These are phyloP conservation scores for Sugiyamaella castrensis DNA, from an alignment of 1,139 yeast species.

Conservation along the genomic window DNA sequence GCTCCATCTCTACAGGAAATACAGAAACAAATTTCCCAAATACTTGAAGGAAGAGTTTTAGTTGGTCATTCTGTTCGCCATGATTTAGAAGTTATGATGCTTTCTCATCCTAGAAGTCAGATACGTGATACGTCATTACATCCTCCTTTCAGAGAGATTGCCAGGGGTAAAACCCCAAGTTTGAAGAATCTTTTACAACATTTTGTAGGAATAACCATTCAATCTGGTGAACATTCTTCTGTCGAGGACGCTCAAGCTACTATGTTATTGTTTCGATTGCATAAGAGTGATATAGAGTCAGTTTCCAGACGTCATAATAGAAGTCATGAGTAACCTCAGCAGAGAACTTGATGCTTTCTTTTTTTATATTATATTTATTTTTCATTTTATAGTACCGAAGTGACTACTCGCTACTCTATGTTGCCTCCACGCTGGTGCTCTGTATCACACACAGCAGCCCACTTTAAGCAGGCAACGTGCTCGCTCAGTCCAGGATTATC, in stretches of 20 bases:
- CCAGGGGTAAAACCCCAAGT: slow-evolving; percentile 69
- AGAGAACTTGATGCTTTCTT: too few species aligned
- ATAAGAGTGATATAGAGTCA: slow-evolving; percentile 39
- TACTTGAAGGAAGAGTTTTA: slow-evolving; percentile 46
- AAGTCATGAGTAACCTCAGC: too few species aligned
- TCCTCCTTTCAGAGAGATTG: slow-evolving; percentile 53
- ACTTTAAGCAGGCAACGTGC: too few species aligned
- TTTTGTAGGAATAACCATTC: slow-evolving; percentile 61
- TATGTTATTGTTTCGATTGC: slow-evolving; percentile 68
- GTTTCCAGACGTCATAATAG: slow-evolving; percentile 16
- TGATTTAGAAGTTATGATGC: slow-evolving; percentile 64
- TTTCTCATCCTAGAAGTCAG: slow-evolving; percentile 62
- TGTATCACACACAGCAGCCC: too few species aligned
- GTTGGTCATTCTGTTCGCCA: slow-evolving; percentile 86
- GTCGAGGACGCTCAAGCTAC: slow-evolving; percentile 90
- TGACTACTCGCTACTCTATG: too few species aligned
- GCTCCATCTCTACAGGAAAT: slow-evolving; percentile 70
- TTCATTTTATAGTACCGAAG: slow-evolving; percentile 3
- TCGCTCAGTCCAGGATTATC: too few species aligned
- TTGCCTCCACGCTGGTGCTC: too few species aligned
- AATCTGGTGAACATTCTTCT: slow-evolving; percentile 75
- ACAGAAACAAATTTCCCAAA: slow-evolving; percentile 51
- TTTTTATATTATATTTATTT: neutral
- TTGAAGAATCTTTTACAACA: slow-evolving; percentile 62
- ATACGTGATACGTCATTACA: slow-evolving; percentile 75